phyloP scores from a whole-genome alignment of 495 filamentous ascomycete species.

The Penicillium alfredii region DNA sequence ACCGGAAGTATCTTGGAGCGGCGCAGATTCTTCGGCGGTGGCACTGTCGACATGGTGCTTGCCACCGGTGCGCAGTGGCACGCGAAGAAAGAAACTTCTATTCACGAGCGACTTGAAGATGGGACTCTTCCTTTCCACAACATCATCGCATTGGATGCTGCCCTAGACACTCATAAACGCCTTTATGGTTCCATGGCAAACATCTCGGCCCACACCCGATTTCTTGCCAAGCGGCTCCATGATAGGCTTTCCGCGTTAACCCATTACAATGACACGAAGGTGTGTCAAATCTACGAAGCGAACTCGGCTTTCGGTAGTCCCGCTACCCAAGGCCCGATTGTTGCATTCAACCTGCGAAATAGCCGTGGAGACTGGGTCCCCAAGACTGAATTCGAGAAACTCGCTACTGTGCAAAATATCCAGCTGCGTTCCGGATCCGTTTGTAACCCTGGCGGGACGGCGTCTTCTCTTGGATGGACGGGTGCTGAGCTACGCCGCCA shows the following conservation, averaged over 20 bases:
- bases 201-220: slow-evolving; percentile 69
- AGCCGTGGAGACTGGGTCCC: slow-evolving; percentile 65
- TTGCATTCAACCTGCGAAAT: slow-evolving; percentile 77
- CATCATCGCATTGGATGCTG: slow-evolving; percentile 73
- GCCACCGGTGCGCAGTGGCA: slow-evolving; percentile 51
- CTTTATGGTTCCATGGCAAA: slow-evolving; percentile 65
- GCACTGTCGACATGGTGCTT: slow-evolving; percentile 79
- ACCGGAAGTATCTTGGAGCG: slow-evolving; percentile 55
- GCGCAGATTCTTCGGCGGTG: slow-evolving; percentile 86
- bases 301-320: slow-evolving; percentile 35
- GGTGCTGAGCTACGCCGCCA: slow-evolving; percentile 75
- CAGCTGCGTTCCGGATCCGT: slow-evolving; percentile 80
- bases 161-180: slow-evolving; percentile 60
- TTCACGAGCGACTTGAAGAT: slow-evolving; percentile 82
- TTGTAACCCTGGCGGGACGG: slow-evolving; percentile 87
- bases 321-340: slow-evolving; percentile 62
- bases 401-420: slow-evolving; percentile 70
- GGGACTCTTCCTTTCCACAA: slow-evolving; percentile 85
- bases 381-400: slow-evolving; percentile 76
- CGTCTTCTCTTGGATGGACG: slow-evolving; percentile 58
- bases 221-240: slow-evolving; percentile 55
- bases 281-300: slow-evolving; percentile 62
- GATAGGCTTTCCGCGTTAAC: slow-evolving; percentile 50
- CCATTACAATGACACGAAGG: slow-evolving; percentile 61
- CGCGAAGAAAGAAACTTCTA: slow-evolving; percentile 59